Conservation (phyloP, 2,329 filamentous ascomycete genomes). For the Fusarium hostae region DNA sequence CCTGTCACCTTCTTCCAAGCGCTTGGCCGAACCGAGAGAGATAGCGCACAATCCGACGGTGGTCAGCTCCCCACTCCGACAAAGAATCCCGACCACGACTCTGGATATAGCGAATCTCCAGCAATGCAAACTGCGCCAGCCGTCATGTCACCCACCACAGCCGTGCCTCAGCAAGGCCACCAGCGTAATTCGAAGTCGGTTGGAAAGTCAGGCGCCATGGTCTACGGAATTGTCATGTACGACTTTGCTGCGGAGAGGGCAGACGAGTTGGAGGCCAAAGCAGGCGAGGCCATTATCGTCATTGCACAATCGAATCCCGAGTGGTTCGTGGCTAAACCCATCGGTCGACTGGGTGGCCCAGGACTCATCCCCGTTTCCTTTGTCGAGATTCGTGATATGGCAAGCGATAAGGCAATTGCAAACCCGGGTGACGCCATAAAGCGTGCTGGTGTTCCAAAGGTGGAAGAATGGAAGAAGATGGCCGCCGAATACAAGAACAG, state of each 20-base stretch:
- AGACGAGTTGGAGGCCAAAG: constrained; percentile 96
- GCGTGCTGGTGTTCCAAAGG: constrained; percentile 88
- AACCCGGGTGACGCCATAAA: constrained; percentile 88
- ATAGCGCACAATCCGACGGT: constrained; percentile 79
- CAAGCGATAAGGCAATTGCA: constrained; percentile 80
- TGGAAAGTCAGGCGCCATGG: constrained; percentile 78
- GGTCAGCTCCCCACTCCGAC: constrained; percentile 58
- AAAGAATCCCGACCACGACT: constrained; percentile 84
- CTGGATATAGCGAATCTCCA: constrained; percentile 72
- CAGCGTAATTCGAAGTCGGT: constrained; percentile 61
- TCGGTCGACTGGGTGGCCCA: constrained; percentile 92
- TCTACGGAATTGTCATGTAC: constrained; percentile 97
- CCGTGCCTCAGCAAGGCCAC: constrained; percentile 50
- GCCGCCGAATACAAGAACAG: constrained; percentile 99
- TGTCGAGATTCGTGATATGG: constrained; percentile 95
- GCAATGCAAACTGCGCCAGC: constrained; percentile 44
- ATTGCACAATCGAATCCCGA: constrained; percentile 98
- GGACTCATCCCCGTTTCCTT: constrained; percentile 97
- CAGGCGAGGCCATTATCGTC: constrained; percentile 96
- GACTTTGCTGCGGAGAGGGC: constrained; percentile 94
- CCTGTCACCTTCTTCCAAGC: constrained; percentile 94
- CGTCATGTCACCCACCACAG: constrained; percentile 21
- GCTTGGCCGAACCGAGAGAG: constrained; percentile 89
- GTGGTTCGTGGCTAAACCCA: constrained; percentile 99
- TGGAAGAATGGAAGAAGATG: constrained; percentile 99